Evolutionary conservation across 169 alveolate species (phyloP).

Genomic region (Toxoplasma gondii): DNA sequence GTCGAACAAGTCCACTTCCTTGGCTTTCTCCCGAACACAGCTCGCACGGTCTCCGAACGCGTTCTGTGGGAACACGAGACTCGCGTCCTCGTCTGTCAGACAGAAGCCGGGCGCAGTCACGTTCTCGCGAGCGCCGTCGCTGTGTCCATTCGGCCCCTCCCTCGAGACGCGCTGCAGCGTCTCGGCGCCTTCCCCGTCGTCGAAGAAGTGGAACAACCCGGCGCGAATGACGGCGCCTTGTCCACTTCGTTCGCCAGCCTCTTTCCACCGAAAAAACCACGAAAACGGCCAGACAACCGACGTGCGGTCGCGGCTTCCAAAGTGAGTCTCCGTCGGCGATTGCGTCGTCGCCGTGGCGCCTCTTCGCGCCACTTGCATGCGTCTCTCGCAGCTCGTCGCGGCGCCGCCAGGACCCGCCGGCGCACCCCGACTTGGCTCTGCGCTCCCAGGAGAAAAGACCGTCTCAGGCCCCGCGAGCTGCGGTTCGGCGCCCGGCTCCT

Average conservation of each 20-base stretch:
- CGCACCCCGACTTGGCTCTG: not conserved
- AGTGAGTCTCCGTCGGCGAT: not conserved
- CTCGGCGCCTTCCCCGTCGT: no score
- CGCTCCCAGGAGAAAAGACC: no score
- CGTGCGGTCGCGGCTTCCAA: not conserved
- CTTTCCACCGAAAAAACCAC: not conserved
- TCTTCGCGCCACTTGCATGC: not conserved
- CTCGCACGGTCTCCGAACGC: not conserved
- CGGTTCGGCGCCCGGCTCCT: not conserved
- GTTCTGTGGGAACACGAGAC: not conserved
- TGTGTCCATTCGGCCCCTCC: no score
- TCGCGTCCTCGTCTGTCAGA: no score
- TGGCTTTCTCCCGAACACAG: not conserved
- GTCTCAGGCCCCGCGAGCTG: not conserved
- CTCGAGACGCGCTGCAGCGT: no score
- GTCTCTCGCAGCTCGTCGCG: not conserved
- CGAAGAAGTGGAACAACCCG: not conserved
- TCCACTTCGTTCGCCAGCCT: not conserved
- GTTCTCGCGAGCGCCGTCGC: no score
- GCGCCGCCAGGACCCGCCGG: not conserved
- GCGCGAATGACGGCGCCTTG: not conserved
- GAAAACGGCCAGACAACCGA: not conserved
- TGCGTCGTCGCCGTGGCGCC: not conserved
- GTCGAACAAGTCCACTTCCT: not conserved
- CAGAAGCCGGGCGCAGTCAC: no score